phyloP scores from a whole-genome alignment of 1,139 yeast species.

The Hyphopichia pseudoburtonii region DNA sequence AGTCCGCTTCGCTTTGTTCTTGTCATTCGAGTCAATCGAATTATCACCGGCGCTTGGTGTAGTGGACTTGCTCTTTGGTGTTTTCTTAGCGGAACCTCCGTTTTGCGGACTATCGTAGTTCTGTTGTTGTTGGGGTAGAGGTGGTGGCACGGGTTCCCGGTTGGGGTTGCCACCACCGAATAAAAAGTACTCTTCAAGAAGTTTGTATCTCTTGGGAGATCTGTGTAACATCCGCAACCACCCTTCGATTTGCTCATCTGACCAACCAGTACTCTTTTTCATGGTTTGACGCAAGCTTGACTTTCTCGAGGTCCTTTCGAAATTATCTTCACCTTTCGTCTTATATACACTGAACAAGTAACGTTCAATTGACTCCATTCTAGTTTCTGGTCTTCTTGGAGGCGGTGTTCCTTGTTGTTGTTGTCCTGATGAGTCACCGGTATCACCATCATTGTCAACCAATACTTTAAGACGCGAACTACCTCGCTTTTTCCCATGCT shows the following conservation, averaged over 20 bases:
- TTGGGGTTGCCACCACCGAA: constrained; percentile 36
- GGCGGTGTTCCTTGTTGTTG: neutral
- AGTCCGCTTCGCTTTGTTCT: constrained; percentile 20
- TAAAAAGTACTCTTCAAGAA: constrained; percentile 64
- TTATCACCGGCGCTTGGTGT: neutral
- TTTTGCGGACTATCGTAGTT: too few species aligned
- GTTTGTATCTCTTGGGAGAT: constrained; percentile 59
- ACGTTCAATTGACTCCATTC: constrained; percentile 37
- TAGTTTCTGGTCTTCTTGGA: neutral
- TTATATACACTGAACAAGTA: constrained; percentile 59
- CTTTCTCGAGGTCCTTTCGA: constrained; percentile 54
- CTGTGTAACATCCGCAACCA: constrained; percentile 79
- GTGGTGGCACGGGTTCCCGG: constrained; percentile 8
- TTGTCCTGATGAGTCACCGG: neutral
- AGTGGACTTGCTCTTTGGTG: neutral
- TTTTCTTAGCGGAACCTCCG: neutral
- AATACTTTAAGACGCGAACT: constrained; percentile 7
- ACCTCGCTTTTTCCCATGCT: constrained; percentile 1
- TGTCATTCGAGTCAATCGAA: constrained; percentile 11
- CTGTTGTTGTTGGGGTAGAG: too few species aligned
- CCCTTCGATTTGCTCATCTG: constrained; percentile 90
- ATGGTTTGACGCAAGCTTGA: constrained; percentile 52
- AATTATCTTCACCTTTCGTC: constrained; percentile 45
- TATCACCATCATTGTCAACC: constrained; percentile 16
- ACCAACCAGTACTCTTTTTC: constrained; percentile 59